Evolutionary conservation across 208 protist species (phyloP), one percentile per base, ranked within the genome.

Genomic region (Trypanosoma boissoni): DNA sequence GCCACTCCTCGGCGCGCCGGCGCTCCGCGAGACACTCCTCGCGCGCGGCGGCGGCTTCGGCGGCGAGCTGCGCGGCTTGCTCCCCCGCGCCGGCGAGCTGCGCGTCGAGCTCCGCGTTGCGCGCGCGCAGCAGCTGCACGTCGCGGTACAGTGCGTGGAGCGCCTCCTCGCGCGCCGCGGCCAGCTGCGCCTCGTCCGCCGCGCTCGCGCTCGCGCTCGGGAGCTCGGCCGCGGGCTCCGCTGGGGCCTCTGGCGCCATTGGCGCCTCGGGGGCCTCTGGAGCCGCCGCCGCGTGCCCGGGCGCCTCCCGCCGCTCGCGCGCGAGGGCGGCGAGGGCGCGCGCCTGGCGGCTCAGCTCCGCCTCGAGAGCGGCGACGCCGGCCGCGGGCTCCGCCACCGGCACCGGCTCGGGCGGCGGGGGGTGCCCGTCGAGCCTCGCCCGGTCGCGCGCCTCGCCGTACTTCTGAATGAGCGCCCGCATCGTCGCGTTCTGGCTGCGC

Each of bases 61-160:
- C 9, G 10, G 32, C 18, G 32, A 56, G n/a, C 16, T 56, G 43
- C 8, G 36, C 5, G 12, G 55, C 16, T 27, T 58, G 41, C 43
- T 62, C 65, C 4, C 62, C 64, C 10, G 16, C 18, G 23, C 24
- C 48, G 2, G 32, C 12, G 5, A 59, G 21, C 29, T 67, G 64
- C 23, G 58, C 54, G 24, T 68, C 64, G 2, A 67, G 46, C 5
- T 68, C 32, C 16, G 37, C 48, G 51, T 75, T 57, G 6, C 68
- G 48, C 23, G 76, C 57, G 28, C 73, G 76, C 36, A 75, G 49
- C 6, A 12, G 16, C 29, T 64, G 62, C 26, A 64, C 68, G 55
- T 84, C 77, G 3, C 59, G 44, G 64, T 80, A 84, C 16, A 84
- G 42, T 41, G 55, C 52, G 44, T 71, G 58, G 3, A 84, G 48